Evolutionary conservation across 257 asterid species (phyloP).

Genomic region (Fraxinus pennsylvanica): DNA sequence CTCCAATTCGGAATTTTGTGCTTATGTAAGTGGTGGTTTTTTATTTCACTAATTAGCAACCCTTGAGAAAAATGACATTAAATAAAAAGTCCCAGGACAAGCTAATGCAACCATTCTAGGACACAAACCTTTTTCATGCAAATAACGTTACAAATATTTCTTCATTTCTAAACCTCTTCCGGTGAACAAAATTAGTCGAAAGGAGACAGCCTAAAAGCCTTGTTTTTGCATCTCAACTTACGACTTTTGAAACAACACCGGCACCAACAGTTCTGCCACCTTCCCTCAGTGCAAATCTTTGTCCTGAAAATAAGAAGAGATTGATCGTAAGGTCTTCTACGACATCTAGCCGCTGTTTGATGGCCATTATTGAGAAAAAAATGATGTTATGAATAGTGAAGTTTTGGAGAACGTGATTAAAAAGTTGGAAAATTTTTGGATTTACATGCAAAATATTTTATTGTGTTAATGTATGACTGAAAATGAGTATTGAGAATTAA

Average conservation of each 20-base stretch:
- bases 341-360: not conserved
- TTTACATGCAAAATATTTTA: too few species aligned
- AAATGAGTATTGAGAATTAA: too few species aligned
- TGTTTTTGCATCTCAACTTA: conserved; percentile 46
- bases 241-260: conserved; percentile 89
- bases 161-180: conserved; percentile 11
- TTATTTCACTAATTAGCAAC: not conserved
- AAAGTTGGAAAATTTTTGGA: too few species aligned
- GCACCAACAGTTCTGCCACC: conserved; percentile 99
- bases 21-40: not conserved
- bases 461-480: too few species aligned
- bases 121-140: not conserved
- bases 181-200: conserved; percentile 16
- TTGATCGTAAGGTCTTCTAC: not conserved
- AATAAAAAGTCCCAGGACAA: not conserved
- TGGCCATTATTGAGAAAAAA: too few species aligned
- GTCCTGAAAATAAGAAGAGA: conserved; percentile 53
- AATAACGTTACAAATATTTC: conserved; percentile 21
- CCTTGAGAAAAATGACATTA: not conserved
- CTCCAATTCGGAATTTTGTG: not conserved
- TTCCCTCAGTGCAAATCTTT: conserved; percentile 97
- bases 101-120: not conserved
- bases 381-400: too few species aligned
- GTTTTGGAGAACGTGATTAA: too few species aligned
- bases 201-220: not conserved